A percentile compares a stretch with the other conserved stretches of the same genome.
These are phyloP conservation scores for Fereydounia khargensis DNA, from an alignment of 1,284 basidiomycete genomes.

Conservation along the genomic window DNA sequence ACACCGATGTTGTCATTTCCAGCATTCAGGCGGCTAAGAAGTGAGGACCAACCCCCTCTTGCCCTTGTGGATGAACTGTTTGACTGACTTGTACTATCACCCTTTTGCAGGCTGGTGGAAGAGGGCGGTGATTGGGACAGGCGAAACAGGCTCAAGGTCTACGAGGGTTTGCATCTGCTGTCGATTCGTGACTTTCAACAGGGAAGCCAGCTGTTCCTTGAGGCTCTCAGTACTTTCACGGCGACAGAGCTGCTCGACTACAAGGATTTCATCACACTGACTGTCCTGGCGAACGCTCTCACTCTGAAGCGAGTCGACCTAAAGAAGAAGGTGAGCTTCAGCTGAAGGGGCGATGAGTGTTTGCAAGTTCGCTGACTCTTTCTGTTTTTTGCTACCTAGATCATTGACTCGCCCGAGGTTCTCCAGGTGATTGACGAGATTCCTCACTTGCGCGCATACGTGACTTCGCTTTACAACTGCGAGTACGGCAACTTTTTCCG, in stretches of 20 bases:
- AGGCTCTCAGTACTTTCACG: conserved; percentile 90
- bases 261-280: conserved; percentile 84
- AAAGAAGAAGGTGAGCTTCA: conserved; percentile 76
- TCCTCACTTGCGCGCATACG: conserved; percentile 61
- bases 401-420: conserved; percentile 64
- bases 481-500: conserved; percentile 93
- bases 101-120: conserved; percentile 72
- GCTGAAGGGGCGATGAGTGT: background rate
- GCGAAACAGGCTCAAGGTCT: conserved; percentile 92
- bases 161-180: conserved; percentile 80
- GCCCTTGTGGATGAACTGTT: too few species aligned
- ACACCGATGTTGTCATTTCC: conserved; percentile 71
- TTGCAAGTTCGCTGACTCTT: background rate
- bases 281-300: conserved; percentile 77
- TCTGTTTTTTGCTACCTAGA: conserved; percentile 45
- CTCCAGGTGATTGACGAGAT: conserved; percentile 60
- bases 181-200: conserved; percentile 73
- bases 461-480: conserved; percentile 75
- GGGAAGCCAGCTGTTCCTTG: conserved; percentile 70
- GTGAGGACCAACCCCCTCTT: too few species aligned
- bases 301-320: conserved; percentile 79
- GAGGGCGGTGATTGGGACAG: conserved; percentile 98
- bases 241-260: conserved; percentile 85
- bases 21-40: conserved; percentile 79
- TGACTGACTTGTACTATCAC: background rate